Conservation (phyloP, 805 yeast genomes). For the Barnettozyma vustinii region DNA sequence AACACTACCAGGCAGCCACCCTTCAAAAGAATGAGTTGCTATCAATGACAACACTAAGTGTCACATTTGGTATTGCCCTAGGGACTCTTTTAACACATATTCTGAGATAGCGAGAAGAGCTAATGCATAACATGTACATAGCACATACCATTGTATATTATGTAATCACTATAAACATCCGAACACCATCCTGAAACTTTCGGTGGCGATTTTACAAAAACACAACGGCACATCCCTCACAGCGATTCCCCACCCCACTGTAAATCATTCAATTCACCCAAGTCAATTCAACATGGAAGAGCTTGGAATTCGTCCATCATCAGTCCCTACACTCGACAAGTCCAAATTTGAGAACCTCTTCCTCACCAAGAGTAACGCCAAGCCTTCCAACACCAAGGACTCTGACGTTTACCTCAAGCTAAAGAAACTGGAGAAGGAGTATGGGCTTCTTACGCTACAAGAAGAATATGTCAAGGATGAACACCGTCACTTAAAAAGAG, state of each 20-base stretch:
- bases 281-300: conserved; percentile 45
- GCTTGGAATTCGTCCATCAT: conserved; percentile 43
- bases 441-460: conserved; percentile 78
- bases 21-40: neutral
- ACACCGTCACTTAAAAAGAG: conserved; percentile 92
- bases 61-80: neutral
- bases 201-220: neutral
- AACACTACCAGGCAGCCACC: neutral
- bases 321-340: conserved; percentile 28
- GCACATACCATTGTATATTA: too few species aligned
- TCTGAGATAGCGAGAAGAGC: neutral
- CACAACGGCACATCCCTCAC: neutral
- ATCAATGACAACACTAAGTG: neutral
- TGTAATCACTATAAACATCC: neutral
- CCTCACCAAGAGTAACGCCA: conserved; percentile 17
- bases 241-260: neutral
- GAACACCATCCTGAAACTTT: neutral
- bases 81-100: neutral
- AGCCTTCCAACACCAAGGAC: conserved; percentile 19
- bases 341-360: conserved; percentile 27
- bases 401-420: conserved; percentile 76
- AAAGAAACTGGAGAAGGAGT: conserved; percentile 86
- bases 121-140: neutral
- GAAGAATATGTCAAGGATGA: conserved; percentile 98
- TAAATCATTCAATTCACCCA: neutral